These are phyloP conservation scores for Penicillium paxilli DNA, from an alignment of 495 filamentous ascomycete species.

Conservation along the genomic window DNA sequence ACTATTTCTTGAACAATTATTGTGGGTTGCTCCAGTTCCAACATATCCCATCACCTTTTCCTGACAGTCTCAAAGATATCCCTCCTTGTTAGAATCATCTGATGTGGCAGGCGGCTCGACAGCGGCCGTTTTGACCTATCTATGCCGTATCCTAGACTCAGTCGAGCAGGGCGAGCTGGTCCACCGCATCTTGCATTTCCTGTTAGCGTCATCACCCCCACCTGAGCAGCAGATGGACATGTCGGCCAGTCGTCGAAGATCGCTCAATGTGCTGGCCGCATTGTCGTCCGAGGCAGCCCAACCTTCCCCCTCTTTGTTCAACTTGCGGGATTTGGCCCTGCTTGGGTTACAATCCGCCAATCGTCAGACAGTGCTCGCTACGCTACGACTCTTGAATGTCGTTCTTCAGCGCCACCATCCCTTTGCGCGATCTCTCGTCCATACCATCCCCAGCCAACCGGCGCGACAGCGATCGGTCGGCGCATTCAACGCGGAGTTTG, in stretches of 20 bases:
- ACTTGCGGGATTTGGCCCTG: constrained; percentile 85
- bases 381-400: constrained; percentile 78
- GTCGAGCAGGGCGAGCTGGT: constrained; percentile 91
- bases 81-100: constrained; percentile 92
- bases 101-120: constrained; percentile 96
- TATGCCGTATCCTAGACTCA: constrained; percentile 84
- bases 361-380: constrained; percentile 84
- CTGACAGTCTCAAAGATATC: constrained; percentile 63
- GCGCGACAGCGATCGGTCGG: constrained; percentile 71
- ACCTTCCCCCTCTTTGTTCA: constrained; percentile 86
- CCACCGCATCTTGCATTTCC: constrained; percentile 88
- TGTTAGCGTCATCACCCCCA: constrained; percentile 70
- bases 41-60: not conserved
- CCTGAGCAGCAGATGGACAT: constrained; percentile 55
- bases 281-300: constrained; percentile 62
- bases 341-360: constrained; percentile 82
- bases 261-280: constrained; percentile 80
- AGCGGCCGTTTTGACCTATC: constrained; percentile 91
- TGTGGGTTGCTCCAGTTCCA: constrained; percentile 55
- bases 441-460: constrained; percentile 60
- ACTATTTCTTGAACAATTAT: constrained; percentile 89
- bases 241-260: constrained; percentile 73
- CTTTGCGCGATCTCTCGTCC: constrained; percentile 75
- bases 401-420: constrained; percentile 85
- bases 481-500: constrained; percentile 77